Percentiles rank a stretch among this genome's conserved stretches.
Conservation (phyloP, 345 rosid species). For the Pugionium cornutum region DNA sequence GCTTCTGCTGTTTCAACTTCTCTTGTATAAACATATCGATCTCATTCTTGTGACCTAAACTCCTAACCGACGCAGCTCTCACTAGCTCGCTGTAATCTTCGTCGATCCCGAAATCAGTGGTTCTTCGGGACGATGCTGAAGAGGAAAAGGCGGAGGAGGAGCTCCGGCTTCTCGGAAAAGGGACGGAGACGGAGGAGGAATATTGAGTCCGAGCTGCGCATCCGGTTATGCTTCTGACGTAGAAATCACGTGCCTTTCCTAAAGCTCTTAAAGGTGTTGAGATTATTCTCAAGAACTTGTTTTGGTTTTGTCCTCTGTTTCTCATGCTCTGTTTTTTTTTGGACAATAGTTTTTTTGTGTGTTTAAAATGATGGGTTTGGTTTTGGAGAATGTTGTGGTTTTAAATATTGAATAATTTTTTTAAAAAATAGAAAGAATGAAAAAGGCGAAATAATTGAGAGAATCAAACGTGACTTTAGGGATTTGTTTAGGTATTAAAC, state of each 20-base stretch:
- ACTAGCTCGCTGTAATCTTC: constrained; percentile 70
- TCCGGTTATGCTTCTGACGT: constrained; percentile 62
- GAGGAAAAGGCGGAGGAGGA: constrained; percentile 43
- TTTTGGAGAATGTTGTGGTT: constrained; percentile 27
- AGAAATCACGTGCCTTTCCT: constrained; percentile 63
- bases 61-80: constrained; percentile 64
- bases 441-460: constrained; percentile 39
- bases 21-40: constrained; percentile 48
- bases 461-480: constrained; percentile 38
- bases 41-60: constrained; percentile 56
- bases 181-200: constrained; percentile 25
- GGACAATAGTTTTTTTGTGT: constrained; percentile 7
- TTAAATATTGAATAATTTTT: not conserved
- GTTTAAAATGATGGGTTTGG: constrained; percentile 24
- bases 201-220: constrained; percentile 44
- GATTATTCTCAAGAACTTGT: constrained; percentile 54
- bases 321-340: constrained; percentile 36
- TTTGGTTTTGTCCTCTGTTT: constrained; percentile 36
- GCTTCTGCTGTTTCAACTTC: constrained; percentile 21
- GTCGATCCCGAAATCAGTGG: constrained; percentile 31
- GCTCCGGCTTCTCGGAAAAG: constrained; percentile 65
- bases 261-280: constrained; percentile 51
- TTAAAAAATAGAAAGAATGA: not conserved
- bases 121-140: constrained; percentile 32
- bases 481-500: constrained; percentile 8